Evolutionary conservation across 2,329 filamentous ascomycete genomes (phyloP).

Genomic region (Fusarium sp.): DNA sequence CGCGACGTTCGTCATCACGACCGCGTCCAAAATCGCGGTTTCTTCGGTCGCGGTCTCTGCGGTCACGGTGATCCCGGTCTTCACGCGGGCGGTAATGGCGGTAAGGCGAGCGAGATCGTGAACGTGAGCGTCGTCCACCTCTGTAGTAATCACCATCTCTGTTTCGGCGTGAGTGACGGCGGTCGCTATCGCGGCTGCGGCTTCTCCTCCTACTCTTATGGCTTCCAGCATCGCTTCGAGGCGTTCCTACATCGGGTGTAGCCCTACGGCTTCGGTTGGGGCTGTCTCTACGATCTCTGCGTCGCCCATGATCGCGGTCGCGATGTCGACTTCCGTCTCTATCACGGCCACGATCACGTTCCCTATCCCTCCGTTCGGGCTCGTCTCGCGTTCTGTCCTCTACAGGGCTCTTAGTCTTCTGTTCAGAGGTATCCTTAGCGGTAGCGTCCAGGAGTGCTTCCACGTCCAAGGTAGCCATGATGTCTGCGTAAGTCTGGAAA

Average conservation of each 20-base stretch:
- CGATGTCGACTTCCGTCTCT: slow-evolving; percentile 65
- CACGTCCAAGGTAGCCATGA: slow-evolving; percentile 72
- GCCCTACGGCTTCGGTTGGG: slow-evolving; percentile 55
- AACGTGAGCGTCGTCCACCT: slow-evolving; percentile 64
- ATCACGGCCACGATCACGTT: slow-evolving; percentile 65
- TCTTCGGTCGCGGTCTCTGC: slow-evolving; percentile 64
- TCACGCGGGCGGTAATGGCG: slow-evolving; percentile 66
- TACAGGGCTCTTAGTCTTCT: slow-evolving; percentile 55
- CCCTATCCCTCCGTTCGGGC: slow-evolving; percentile 62
- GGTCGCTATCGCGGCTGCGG: slow-evolving; percentile 79
- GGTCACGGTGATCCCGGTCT: slow-evolving; percentile 60
- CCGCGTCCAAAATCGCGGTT: slow-evolving; percentile 63
- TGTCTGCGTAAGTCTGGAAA: slow-evolving; percentile 35
- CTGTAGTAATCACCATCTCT: slow-evolving; percentile 78
- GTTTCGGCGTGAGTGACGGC: slow-evolving; percentile 76
- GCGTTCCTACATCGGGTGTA: slow-evolving; percentile 70
- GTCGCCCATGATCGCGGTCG: slow-evolving; percentile 59
- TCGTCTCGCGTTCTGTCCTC: slow-evolving; percentile 62
- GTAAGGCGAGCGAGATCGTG: slow-evolving; percentile 76
- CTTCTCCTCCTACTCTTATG: slow-evolving; percentile 84
- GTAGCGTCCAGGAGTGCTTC: slow-evolving; percentile 91
- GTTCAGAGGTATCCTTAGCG: slow-evolving; percentile 68
- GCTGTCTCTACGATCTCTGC: slow-evolving; percentile 66
- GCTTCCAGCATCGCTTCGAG: slow-evolving; percentile 79
- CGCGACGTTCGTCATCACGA: slow-evolving; percentile 58